Evolutionary conservation across 345 rosid genomes (phyloP), one percentile per base, ranked within the genome.

Genomic region (Salix koriyanagi): DNA sequence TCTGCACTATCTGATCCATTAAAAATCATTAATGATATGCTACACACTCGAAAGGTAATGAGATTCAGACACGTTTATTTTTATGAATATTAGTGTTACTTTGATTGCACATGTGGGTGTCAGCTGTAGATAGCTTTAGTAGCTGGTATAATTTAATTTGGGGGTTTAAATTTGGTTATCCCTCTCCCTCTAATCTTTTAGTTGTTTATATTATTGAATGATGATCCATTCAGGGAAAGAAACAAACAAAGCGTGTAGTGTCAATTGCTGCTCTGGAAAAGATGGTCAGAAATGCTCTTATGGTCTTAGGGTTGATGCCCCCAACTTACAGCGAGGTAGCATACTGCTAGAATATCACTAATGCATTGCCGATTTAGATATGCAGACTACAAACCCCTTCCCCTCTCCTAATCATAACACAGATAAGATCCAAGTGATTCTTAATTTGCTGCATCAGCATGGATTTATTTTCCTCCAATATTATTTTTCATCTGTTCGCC

Each of bases 1-100:
- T 94, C 98, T 75, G 94, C 94, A 65, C 69, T 96, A 74, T 93
- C 99, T 58, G 98, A 93, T 44, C 96, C 96, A 15, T 77, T 96
- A 80, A 96, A 93, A 76, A 83, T 83, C 30, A 88, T 93, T 80
- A 96, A 96, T 66, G 98, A 96, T 82, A 87, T 93, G 79, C 84
- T 92, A 11, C 93, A 92, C 73, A 91, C 96, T 69, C 88, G 91
- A 37, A 93, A 93, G 97, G 97, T 93, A n/a, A 15, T 30, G 41
- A 71, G 75, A 41, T 79, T 42, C 28, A 23, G 46, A 37, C 34
- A 50, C 37, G 8, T 23, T 23, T 26, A 23, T 60, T 50, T 25
- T 72, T 56, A 52, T 8, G 15, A 7, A 54, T 30, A 14, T 1
- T 36, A 32, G 23, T 72, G 14, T 44, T 46, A 23, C 56, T 44